A percentile compares a stretch with the other conserved stretches of the same genome.
Conservation (phyloP, 176 grass and related monocot species). For the Avena atlantica region DNA sequence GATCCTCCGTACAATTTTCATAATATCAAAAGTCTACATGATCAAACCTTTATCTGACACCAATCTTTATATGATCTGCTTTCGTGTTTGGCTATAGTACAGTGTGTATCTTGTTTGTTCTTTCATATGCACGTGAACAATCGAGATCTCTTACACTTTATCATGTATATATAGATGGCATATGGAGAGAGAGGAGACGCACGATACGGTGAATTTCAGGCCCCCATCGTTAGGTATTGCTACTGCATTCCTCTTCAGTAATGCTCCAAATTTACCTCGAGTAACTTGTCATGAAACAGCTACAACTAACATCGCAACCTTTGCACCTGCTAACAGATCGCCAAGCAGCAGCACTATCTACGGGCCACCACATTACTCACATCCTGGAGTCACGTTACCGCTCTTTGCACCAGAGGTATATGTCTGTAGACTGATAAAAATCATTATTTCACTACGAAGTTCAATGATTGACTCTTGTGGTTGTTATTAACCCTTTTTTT, state of each 20-base stretch:
- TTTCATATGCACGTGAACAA: conserved; percentile 28
- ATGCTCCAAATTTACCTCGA: background rate
- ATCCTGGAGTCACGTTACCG: conserved; percentile 54
- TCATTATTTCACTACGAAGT: conserved; percentile 32
- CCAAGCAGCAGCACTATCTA: conserved; percentile 50
- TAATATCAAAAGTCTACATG: background rate
- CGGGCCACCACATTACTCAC: conserved; percentile 34
- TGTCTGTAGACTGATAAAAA: background rate
- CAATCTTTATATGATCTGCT: background rate
- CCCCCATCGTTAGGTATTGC: conserved; percentile 56
- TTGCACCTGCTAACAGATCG: conserved; percentile 48
- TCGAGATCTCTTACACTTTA: conserved; percentile 35
- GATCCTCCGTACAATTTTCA: background rate
- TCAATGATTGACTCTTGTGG: conserved; percentile 6
- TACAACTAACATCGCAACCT: conserved; percentile 28
- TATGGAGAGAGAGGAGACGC: conserved; percentile 54
- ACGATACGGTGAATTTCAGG: conserved; percentile 52
- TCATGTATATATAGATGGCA: conserved; percentile 41
- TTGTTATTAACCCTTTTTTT: conserved; percentile 18
- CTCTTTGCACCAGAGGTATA: conserved; percentile 61
- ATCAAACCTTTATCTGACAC: background rate
- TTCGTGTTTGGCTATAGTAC: background rate
- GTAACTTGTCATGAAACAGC: conserved; percentile 17
- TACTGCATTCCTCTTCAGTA: conserved; percentile 35
- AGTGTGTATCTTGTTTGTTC: background rate